Base-by-base conservation (phyloP, 306 rosid genomes). In the Corylus avellana region DNA sequence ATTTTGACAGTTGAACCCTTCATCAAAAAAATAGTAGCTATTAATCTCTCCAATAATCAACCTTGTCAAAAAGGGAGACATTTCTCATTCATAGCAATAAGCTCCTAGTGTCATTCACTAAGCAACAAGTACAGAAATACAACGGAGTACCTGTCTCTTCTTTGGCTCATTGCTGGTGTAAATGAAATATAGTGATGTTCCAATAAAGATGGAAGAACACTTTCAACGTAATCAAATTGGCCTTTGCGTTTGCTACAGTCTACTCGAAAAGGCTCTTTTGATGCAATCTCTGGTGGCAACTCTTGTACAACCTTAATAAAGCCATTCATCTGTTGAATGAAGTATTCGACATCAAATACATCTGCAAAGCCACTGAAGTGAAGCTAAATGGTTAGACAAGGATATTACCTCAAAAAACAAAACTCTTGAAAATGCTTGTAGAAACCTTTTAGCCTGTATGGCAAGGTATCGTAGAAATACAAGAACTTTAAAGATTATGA, bases 171-270 rank as follows among this genome's bases (percentile, higher is more conserved):
- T 27, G 91, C 90, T n/a, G 99, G 99, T 13, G 98, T 93, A 61
- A 91, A 84, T 68, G 98, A 95, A 76, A 95, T 93, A 71, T 89
- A 95, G 25, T 58, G 91, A 80, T 93, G 97, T 63, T 93, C 84
- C 82, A 93, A 56, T 2, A 94, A 69, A n/a, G 86, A 82, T 0
- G 97, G 98, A 72, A 94, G 95, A 61, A 94, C 92, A 64, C 85
- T 93, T 89, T 95, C 98, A 69, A 91, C 63, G 63, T 95, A 95
- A 81, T 93, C 98, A 77, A 90, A 95, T 54, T 91, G 96, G 49
- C 96, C 97, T 75, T 95, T 95, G 79, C 97, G 91, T 83, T 95
- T 95, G 84, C 99, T 93, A 75, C 99, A 91, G 80, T 93, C 93
- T 29, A 93, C 99, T 70, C 25, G 91, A 75, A 90, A 64, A 0